Percentiles rank a stretch among this genome's conserved stretches.
These are phyloP conservation scores for Tulasnella sp. DNA, from an alignment of 768 basidiomycete species.

Conservation along the genomic window DNA sequence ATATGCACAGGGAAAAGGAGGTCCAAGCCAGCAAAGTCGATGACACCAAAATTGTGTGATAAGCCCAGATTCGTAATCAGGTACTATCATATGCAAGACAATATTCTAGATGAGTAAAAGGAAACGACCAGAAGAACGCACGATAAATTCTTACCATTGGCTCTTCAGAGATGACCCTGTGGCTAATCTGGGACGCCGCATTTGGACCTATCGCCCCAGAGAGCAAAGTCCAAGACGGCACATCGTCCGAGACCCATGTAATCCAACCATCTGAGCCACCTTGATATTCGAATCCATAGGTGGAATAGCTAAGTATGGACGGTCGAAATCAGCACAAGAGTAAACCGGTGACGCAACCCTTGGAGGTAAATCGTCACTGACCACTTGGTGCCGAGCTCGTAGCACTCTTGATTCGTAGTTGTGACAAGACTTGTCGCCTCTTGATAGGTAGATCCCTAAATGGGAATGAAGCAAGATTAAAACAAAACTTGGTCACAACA, in stretches of 20 bases:
- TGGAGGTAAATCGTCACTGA: too few relatives aligned
- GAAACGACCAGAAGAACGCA: not conserved
- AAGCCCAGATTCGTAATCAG: constrained; percentile 7
- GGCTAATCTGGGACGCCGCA: constrained; percentile 45
- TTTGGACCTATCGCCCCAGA: constrained; percentile 54
- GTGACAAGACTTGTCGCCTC: constrained; percentile 70
- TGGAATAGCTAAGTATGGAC: constrained; percentile 39
- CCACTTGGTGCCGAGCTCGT: constrained; percentile 31
- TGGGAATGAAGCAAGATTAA: constrained; percentile 39
- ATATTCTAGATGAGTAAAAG: not conserved
- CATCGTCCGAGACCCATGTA: constrained; percentile 56
- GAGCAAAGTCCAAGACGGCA: constrained; percentile 59
- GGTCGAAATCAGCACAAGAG: too few relatives aligned
- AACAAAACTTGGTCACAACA: too few relatives aligned
- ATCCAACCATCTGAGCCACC: constrained; percentile 75
- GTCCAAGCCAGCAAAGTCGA: constrained; percentile 24
- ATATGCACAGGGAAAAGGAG: constrained; percentile 63
- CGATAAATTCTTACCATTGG: constrained; percentile 48
- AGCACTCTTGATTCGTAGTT: constrained; percentile 62
- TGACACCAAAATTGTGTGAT: constrained; percentile 6
- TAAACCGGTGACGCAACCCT: too few relatives aligned
- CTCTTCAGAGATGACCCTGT: constrained; percentile 65
- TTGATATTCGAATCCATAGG: constrained; percentile 74
- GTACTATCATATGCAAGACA: not conserved
- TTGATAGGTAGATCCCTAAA: constrained; percentile 39